Conservation (phyloP, 192 early-diverging fungal species). For the Backusella circina region DNA sequence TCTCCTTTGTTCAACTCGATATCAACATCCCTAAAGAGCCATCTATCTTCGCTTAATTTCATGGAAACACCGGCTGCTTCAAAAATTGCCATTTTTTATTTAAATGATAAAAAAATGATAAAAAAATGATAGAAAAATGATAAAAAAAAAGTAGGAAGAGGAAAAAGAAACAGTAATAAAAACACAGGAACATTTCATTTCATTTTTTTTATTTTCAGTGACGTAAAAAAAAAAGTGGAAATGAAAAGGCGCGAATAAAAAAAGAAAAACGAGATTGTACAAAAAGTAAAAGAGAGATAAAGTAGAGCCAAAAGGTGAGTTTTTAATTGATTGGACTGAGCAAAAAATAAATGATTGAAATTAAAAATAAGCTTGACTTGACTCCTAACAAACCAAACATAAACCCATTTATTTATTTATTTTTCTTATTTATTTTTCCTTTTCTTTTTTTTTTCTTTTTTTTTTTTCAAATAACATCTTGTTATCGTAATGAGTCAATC, state of each 20-base stretch:
- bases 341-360: slow-evolving; percentile 1
- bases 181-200: neutral
- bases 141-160: neutral
- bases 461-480: neutral
- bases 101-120: neutral
- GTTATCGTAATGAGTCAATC: neutral
- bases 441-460: neutral
- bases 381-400: neutral
- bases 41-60: slow-evolving; percentile 36
- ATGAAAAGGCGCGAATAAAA: neutral
- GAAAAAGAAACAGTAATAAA: neutral
- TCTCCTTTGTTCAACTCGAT: slow-evolving; percentile 52
- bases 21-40: slow-evolving; percentile 54
- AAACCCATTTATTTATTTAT: neutral
- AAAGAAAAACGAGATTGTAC: neutral
- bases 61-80: slow-evolving; percentile 9
- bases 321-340: neutral
- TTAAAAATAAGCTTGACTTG: neutral
- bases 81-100: slow-evolving; percentile 1
- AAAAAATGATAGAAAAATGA: neutral
- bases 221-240: neutral
- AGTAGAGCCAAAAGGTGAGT: neutral
- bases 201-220: neutral
- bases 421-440: neutral
- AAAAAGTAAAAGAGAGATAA: neutral